Evolutionary conservation across 1,284 basidiomycete genomes (phyloP).

Genomic region (Athelia psychrophila): DNA sequence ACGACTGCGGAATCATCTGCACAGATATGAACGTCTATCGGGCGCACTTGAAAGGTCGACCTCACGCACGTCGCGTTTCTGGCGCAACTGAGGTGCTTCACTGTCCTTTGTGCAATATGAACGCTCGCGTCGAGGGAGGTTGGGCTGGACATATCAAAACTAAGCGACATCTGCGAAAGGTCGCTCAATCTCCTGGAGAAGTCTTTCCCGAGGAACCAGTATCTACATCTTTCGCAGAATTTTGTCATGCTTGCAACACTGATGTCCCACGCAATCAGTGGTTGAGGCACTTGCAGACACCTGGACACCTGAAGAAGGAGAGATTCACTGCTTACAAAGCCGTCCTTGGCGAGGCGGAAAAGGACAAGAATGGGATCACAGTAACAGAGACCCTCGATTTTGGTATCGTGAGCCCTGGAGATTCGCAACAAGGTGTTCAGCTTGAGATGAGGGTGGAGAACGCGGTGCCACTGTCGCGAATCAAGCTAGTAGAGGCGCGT

Average conservation of each 20-base stretch:
- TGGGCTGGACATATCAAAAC: conserved; percentile 30
- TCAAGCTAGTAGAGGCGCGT: neutral
- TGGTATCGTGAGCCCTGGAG: conserved; percentile 30
- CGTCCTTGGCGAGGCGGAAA: conserved; percentile 39
- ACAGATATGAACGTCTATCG: conserved; percentile 16
- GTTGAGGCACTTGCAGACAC: conserved; percentile 25
- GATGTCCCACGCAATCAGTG: conserved; percentile 28
- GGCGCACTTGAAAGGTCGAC: conserved; percentile 23
- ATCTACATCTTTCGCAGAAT: conserved; percentile 19
- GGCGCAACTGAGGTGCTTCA: conserved; percentile 10
- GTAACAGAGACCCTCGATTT: conserved; percentile 38
- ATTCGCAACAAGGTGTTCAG: conserved; percentile 6
- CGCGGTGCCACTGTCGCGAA: conserved; percentile 10
- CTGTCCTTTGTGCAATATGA: conserved; percentile 29
- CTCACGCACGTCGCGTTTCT: conserved; percentile 7
- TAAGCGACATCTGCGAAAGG: conserved; percentile 20
- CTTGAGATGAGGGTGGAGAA: conserved; percentile 12
- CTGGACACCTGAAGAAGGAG: conserved; percentile 32
- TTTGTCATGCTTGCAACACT: conserved; percentile 38
- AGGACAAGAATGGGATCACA: conserved; percentile 40
- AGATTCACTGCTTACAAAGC: conserved; percentile 31
- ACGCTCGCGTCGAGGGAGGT: conserved; percentile 10
- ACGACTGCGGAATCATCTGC: conserved; percentile 34
- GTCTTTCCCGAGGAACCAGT: conserved; percentile 26
- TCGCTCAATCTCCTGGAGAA: conserved; percentile 2